Percentiles rank a stretch among this genome's conserved stretches.
Evolutionary conservation across 2,329 filamentous ascomycete genomes (phyloP).

Genomic region (Neurospora sp.): DNA sequence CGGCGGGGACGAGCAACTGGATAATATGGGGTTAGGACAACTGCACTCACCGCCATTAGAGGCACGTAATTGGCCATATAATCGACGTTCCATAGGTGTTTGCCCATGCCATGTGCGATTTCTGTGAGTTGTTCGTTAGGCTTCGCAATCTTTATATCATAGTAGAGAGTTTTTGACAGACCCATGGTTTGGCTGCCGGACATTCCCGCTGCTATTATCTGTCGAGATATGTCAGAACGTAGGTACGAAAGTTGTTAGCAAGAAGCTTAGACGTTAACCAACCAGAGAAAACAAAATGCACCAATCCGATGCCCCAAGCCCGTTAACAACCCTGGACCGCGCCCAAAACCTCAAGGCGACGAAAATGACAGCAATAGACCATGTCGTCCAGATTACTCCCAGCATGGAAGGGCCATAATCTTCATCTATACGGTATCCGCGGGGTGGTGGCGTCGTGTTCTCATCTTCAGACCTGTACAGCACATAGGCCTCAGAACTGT

Average conservation of each 20-base stretch:
- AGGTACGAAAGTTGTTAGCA: not conserved
- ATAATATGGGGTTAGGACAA: not conserved
- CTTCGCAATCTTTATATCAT: not conserved
- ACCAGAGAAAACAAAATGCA: slow-evolving; percentile 23
- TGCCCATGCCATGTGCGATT: slow-evolving; percentile 12
- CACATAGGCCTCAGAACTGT: not conserved
- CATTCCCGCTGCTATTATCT: slow-evolving; percentile 15
- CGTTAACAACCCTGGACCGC: slow-evolving; percentile 24
- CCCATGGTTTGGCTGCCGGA: slow-evolving; percentile 6
- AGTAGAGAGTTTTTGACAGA: slow-evolving; percentile 1
- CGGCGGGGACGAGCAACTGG: not conserved
- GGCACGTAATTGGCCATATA: not conserved
- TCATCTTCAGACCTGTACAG: not conserved
- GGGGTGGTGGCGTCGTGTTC: not conserved
- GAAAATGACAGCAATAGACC: slow-evolving; percentile 23
- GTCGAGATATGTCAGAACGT: not conserved
- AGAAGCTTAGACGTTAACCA: not conserved
- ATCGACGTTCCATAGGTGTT: slow-evolving; percentile 12
- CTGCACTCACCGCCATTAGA: slow-evolving; percentile 7
- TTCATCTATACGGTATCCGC: slow-evolving; percentile 1
- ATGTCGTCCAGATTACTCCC: slow-evolving; percentile 12
- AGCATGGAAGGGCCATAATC: slow-evolving; percentile 12
- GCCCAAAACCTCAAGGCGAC: slow-evolving; percentile 28
- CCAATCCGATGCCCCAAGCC: slow-evolving; percentile 27
- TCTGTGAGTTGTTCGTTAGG: slow-evolving; percentile 5